phyloP scores from a whole-genome alignment of 1,284 basidiomycete genomes.

The Pseudozyma thailandica region DNA sequence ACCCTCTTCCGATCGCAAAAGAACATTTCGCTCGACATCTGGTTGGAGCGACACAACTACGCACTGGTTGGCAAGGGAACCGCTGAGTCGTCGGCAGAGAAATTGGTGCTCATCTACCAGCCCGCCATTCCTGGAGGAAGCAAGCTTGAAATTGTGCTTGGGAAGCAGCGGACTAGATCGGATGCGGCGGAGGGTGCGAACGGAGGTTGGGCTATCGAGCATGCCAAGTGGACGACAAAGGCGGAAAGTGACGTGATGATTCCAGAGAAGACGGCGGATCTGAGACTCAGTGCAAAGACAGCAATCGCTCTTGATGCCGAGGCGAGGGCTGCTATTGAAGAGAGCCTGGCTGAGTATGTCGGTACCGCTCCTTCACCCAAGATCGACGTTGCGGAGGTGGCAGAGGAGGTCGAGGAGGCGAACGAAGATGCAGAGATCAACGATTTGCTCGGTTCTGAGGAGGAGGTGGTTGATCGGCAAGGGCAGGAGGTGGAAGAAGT shows the following conservation, averaged over 20 bases:
- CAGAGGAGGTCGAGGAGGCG: background rate
- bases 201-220: slow-evolving; percentile 9
- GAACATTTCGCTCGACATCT: slow-evolving; percentile 28
- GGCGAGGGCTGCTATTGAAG: slow-evolving; percentile 8
- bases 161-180: slow-evolving; percentile 1
- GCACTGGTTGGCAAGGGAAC: background rate
- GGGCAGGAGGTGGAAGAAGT: background rate
- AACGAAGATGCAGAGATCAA: background rate
- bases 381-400: background rate
- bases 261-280: slow-evolving; percentile 29
- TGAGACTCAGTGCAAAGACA: slow-evolving; percentile 21
- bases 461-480: slow-evolving; percentile 5
- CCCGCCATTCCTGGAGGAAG: slow-evolving; percentile 2
- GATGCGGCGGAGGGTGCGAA: slow-evolving; percentile 7
- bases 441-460: background rate
- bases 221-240: slow-evolving; percentile 16
- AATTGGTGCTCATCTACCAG: slow-evolving; percentile 27
- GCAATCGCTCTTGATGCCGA: background rate
- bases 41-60: slow-evolving; percentile 37
- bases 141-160: slow-evolving; percentile 25
- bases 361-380: background rate
- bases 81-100: background rate
- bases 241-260: slow-evolving; percentile 34
- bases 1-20: slow-evolving; percentile 44
- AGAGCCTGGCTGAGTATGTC: slow-evolving; percentile 11